Evolutionary conservation across 2,329 filamentous ascomycete species (phyloP), one percentile per base, ranked within the genome.

Genomic region (Aspergillus pseudoterreus): DNA sequence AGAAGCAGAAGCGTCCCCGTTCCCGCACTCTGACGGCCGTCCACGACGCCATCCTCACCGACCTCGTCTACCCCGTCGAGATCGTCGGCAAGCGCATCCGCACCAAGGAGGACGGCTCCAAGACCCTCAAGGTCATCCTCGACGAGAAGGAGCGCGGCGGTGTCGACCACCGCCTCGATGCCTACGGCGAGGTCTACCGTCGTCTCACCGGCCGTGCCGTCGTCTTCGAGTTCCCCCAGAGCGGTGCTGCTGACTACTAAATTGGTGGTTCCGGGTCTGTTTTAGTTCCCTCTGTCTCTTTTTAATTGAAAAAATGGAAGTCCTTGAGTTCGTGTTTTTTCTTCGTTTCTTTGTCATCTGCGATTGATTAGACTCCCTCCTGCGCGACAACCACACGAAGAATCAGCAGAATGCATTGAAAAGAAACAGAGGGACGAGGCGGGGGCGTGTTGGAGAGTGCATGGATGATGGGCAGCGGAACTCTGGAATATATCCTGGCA

Each of bases 91-190:
- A 97, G 90, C 91, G 94, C 74, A 80, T 92, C 77, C 89, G 94
- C 79, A 97, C 94, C 82, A 92, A 95, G 83, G 92, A 97, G 85
- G 94, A 99, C 79, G 91, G 91, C 78, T 87, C 83, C 87, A 97
- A 97, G 89, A 81, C 90, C 75, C 86, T 97, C 79, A 99, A 99
- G 89, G 90, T 99, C 76, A 84, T 99, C 74, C 86, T 99, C 57
- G 94, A 99, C 79, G 94, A 97, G 89, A 99, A 99, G 90, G 94
- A 99, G 89, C 90, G 92, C 71, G 92, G 92, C 73, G 91, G 92
- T 77, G 92, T 99, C 69, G 94, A 99, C 85, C 96, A 97, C 88
- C 86, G 94, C 77, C 90, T 99, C 69, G 94, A 99, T 81, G 96
- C 92, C 76, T 99, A 99, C 85, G 90, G 90, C 63, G 94, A 99